These are phyloP conservation scores for Aaosphaeria arxii DNA, from an alignment of 2,329 filamentous ascomycete species.

Conservation along the genomic window DNA sequence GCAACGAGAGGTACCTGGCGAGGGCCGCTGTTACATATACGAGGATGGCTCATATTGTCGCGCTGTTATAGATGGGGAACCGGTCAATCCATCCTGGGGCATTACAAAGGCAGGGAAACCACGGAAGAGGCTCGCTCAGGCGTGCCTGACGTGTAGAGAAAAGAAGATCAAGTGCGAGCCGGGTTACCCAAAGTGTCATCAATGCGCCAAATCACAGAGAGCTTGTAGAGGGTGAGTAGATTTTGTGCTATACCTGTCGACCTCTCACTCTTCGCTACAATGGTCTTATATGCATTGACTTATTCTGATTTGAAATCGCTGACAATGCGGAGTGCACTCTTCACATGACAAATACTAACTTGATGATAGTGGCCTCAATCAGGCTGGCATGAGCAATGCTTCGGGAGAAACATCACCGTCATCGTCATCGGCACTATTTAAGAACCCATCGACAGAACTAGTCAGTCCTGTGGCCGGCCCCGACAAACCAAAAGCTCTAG, in stretches of 20 bases:
- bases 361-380: constrained; percentile 26
- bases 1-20: constrained; percentile 64
- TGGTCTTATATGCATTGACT: constrained; percentile 20
- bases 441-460: constrained; percentile 27
- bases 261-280: constrained; percentile 3
- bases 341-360: constrained; percentile 32
- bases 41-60: constrained; percentile 82
- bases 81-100: constrained; percentile 88
- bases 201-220: constrained; percentile 88
- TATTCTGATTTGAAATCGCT: constrained; percentile 12
- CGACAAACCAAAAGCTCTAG: constrained; percentile 25
- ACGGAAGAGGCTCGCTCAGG: constrained; percentile 83
- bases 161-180: constrained; percentile 98
- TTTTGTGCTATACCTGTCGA: constrained; percentile 9
- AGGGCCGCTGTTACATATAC: constrained; percentile 81
- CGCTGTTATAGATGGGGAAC: constrained; percentile 79
- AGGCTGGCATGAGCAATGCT: constrained; percentile 27
- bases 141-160: constrained; percentile 89
- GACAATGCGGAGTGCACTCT: constrained; percentile 13
- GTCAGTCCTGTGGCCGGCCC: constrained; percentile 25
- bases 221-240: constrained; percentile 65
- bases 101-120: constrained; percentile 93
- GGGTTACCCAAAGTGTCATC: constrained; percentile 79
- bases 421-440: constrained; percentile 26
- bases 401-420: constrained; percentile 33